Evolutionary conservation across 2,329 filamentous ascomycete species (phyloP), one percentile per base, ranked within the genome.

Genomic region (Grosmannia penicillata): DNA sequence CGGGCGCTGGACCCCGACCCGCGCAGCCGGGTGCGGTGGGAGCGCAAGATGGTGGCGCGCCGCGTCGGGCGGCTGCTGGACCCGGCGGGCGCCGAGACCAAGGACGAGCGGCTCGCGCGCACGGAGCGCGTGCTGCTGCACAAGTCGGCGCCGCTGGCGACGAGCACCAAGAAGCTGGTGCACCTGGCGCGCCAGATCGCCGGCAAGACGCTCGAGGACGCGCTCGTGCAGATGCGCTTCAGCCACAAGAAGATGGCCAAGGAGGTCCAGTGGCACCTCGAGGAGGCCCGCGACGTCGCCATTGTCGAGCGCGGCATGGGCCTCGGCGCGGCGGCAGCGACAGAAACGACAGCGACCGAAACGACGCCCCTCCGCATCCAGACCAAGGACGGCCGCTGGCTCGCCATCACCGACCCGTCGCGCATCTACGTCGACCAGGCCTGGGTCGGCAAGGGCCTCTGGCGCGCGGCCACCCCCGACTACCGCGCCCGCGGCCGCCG

Each of bases 201-300:
- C 3, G 91, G 91, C 48, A 96, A 95, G 71, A 78, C 79, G n/a
- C 68, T 98, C 44, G 85, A 93, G 41, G 87, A 98, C 26, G 91
- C 91, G 13, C 83, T 96, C 48, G 62, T 82, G 39, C 91, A 98
- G 67, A 94, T 98, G 84, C 75, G 79, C 40, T 96, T 89, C 64
- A 89, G 80, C 57, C 84, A 85, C 66, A 98, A 98, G 73, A 89
- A 86, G 64, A 82, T 81, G 46, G 83, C 89, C 7, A 66, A 73
- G 48, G 85, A 94, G 52, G 75, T 96, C 22, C 65, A 72, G 48
- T 78, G 75, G 53, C 82, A 91, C 53, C 65, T 98, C 15, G 75
- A 91, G 53, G 71, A 82, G 50, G 87, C 89, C 2, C 74, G 80
- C 41, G 83, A 94, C 53, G 65, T 79, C 51, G 91, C 91, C 26